Base-by-base conservation (phyloP, 768 basidiomycete species). In the Tricholoma sp. region DNA sequence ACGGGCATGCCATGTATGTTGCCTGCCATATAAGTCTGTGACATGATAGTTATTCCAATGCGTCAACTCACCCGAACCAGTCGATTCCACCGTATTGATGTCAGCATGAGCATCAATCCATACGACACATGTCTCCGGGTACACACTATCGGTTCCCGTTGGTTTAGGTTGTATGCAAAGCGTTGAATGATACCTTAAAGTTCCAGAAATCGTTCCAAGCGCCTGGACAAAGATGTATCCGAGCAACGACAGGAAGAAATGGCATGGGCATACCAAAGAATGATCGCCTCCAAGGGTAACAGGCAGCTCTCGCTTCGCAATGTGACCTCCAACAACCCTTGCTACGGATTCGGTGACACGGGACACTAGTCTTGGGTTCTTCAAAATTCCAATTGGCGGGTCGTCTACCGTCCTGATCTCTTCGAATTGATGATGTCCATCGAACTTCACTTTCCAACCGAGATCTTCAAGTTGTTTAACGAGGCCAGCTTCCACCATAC, bases 1-100 rank as follows among this genome's bases (percentile, higher is more conserved):
- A 98, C 83, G 19, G 97, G 97, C 88, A 97, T 98, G 59, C 97
- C 97, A 73, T 99, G 97, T 47, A 99, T 87, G 72, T 98, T 98
- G 29, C 96, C 96, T 82, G 67, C 34, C 7, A 6, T 18, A 29
- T 16, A 32, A 52, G 55, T 27, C 59, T 60, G 24, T 54, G 37
- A 50, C 52, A 22, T 27, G 39, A 5, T 41, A 10, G 43, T 18
- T 18, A 14, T 37, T 52, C n/a, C 14, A 47, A 56, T 66, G 67
- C 54, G 41, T 58, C 46, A 34, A 65, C 74, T 55, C 67, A 83
- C 88, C 88, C 63, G 88, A 85, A 43, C 75, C 86, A 18, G 94
- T 94, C 14, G 90, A 84, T 56, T 88, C 83, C 10, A 81, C 74
- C 5, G 95, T 97, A 72, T 99, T 98, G 75, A 99, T 93, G 69